These are phyloP conservation scores for Gloeopeniophorella convolvens DNA, from an alignment of 768 basidiomycete species.

Conservation along the genomic window DNA sequence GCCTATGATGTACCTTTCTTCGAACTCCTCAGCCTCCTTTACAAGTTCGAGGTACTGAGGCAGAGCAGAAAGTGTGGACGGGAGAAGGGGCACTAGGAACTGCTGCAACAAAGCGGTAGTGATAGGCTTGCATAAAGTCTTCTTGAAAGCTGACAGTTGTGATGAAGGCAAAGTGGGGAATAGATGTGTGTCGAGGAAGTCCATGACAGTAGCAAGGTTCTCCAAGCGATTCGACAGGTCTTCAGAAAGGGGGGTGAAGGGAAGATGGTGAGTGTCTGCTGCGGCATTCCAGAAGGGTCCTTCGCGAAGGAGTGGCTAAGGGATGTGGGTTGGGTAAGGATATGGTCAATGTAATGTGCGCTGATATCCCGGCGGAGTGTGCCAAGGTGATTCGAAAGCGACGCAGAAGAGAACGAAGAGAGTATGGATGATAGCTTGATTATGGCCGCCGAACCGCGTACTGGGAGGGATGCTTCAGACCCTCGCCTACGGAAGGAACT, in stretches of 20 bases:
- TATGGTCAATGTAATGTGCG: constrained; percentile 49
- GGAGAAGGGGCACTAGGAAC: constrained; percentile 64
- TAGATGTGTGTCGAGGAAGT: constrained; percentile 56
- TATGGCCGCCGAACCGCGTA: constrained; percentile 46
- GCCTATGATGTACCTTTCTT: constrained; percentile 45
- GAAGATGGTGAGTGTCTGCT: constrained; percentile 43
- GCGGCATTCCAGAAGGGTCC: constrained; percentile 28
- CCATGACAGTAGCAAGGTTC: constrained; percentile 49
- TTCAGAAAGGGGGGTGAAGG: constrained; percentile 39
- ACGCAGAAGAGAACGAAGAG: constrained; percentile 47
- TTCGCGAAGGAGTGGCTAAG: constrained; percentile 34
- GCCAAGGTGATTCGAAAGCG: constrained; percentile 49
- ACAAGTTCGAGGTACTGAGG: constrained; percentile 56
- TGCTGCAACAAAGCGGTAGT: constrained; percentile 55
- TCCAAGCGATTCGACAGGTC: constrained; percentile 39
- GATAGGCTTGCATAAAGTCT: constrained; percentile 54
- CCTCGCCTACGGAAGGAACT: not conserved
- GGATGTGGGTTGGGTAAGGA: constrained; percentile 47
- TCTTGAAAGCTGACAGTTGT: constrained; percentile 42
- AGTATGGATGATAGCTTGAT: constrained; percentile 51
- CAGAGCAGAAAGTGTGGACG: constrained; percentile 53
- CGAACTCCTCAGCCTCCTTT: constrained; percentile 56
- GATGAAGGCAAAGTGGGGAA: constrained; percentile 48
- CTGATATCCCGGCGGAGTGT: constrained; percentile 62
- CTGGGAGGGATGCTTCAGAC: constrained; percentile 30